Conservation (phyloP, 768 basidiomycete genomes). For the Tricholoma flavovirens region DNA sequence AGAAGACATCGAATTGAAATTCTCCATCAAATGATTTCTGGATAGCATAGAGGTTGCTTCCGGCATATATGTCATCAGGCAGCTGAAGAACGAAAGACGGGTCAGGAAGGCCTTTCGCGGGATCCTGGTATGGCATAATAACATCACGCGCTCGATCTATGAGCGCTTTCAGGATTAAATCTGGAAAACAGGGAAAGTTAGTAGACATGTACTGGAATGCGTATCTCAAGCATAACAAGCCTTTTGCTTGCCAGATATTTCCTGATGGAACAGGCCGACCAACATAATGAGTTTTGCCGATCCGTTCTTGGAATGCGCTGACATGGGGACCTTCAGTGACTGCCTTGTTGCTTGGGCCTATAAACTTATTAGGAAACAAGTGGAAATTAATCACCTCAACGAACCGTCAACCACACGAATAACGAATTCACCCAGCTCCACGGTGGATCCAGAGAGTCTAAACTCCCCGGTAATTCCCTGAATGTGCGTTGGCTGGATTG, state of each 20-base stretch:
- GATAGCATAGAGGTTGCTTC: conserved; percentile 79
- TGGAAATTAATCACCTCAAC: neutral
- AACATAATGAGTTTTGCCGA: conserved; percentile 67
- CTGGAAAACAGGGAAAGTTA: conserved; percentile 30
- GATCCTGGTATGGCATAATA: conserved; percentile 50
- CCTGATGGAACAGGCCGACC: conserved; percentile 59
- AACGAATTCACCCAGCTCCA: conserved; percentile 77
- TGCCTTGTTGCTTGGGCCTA: conserved; percentile 55
- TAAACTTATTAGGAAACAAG: conserved; percentile 6
- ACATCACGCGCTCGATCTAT: conserved; percentile 50
- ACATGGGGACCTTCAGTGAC: conserved; percentile 52
- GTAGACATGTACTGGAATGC: neutral
- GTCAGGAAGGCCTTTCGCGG: conserved; percentile 51
- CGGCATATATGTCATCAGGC: conserved; percentile 63
- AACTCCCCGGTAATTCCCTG: conserved; percentile 74
- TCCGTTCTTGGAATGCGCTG: conserved; percentile 48
- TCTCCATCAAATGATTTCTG: conserved; percentile 82
- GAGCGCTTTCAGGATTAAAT: conserved; percentile 57
- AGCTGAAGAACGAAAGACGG: conserved; percentile 76
- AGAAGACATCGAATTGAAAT: conserved; percentile 89
- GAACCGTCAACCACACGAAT: conserved; percentile 76
- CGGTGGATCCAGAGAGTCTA: conserved; percentile 64
- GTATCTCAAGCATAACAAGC: conserved; percentile 28
- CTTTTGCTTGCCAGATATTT: conserved; percentile 81
- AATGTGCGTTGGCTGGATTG: conserved; percentile 1